Base-by-base conservation (phyloP, 768 basidiomycete species). In the Cystobasidium onofrii region DNA sequence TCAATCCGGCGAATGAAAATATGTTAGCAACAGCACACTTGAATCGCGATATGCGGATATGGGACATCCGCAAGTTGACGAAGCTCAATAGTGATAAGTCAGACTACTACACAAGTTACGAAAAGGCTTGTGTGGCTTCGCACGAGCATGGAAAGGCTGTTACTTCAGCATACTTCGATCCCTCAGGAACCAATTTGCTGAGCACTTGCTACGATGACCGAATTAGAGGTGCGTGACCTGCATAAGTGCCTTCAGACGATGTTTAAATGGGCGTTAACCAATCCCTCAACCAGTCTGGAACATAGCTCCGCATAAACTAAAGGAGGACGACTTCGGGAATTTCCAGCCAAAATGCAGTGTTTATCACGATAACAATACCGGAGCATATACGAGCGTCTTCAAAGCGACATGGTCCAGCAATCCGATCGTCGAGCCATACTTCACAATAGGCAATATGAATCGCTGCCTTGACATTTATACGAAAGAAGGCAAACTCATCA, bases 171-270 rank as follows among this genome's bases (percentile, higher is more conserved):
- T 83, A 83, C 73, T 84, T 82, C 78, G 83, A 83, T 76, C 79
- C 81, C n/a, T 80, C 80, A 67, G 83, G 83, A 1, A 77, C 78
- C 25, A 63, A 80, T 27, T 71, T 84, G 1, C 65, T 83, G 27
- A 81, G 79, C 1, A 84, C 83, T 15, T 77, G 77, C 13, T 84
- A 84, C 75, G 83, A 84, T 73, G 82, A 83, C 70, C 52, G 63
- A n/a, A 74, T 83, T 25, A 73, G 83, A 61, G 73, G 82, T 83
- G 63, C 55, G 80, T 78, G 23, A 23, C 1, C 27, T n/a, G 3
- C 3, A 9, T 9, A 17, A 23, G 4, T 39, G 25, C 1, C 39
- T 57, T 52, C 15, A 1, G 18, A 13, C 4, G 25, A 36, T 43
- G 20, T 46, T 41, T 46, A 1, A 20, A 0, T 54, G 1, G 3